A percentile compares a stretch with the other conserved stretches of the same genome.
phyloP scores from a whole-genome alignment of 306 rosid species.

The Ormosia emarginata region DNA sequence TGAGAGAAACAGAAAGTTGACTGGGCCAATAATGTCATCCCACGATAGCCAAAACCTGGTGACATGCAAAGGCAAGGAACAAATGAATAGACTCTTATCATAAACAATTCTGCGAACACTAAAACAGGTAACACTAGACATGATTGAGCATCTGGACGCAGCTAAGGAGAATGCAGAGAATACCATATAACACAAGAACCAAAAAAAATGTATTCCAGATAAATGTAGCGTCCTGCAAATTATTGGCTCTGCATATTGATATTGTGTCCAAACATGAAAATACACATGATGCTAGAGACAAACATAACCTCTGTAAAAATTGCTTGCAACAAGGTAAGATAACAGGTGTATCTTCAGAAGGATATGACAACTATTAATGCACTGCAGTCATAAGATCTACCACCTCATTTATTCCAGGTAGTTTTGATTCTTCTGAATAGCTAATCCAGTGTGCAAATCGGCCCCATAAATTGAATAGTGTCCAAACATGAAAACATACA shows the following conservation, averaged over 20 bases:
- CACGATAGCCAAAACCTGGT: slow-evolving; percentile 39
- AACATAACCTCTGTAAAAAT: not conserved
- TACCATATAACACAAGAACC: not conserved
- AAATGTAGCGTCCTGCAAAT: not conserved
- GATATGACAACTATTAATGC: not conserved
- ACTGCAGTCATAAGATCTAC: not conserved
- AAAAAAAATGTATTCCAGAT: not conserved
- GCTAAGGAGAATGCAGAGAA: not conserved
- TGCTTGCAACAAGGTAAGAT: not conserved
- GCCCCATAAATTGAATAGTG: not conserved
- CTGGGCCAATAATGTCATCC: slow-evolving; percentile 13
- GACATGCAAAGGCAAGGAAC: slow-evolving; percentile 16
- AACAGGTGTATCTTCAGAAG: not conserved
- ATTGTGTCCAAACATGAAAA: not conserved
- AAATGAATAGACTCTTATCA: not conserved
- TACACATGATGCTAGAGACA: not conserved
- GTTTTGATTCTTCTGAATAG: not conserved
- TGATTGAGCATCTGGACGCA: not conserved
- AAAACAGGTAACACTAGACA: not conserved
- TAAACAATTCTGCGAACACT: not conserved
- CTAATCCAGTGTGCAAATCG: not conserved
- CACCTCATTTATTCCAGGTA: not conserved
- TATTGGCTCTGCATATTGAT: not conserved
- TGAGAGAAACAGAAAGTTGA: slow-evolving; percentile 19
- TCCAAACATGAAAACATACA: not conserved